These are phyloP conservation scores for Penicillium paxilli DNA, from an alignment of 495 filamentous ascomycete species.

Conservation along the genomic window DNA sequence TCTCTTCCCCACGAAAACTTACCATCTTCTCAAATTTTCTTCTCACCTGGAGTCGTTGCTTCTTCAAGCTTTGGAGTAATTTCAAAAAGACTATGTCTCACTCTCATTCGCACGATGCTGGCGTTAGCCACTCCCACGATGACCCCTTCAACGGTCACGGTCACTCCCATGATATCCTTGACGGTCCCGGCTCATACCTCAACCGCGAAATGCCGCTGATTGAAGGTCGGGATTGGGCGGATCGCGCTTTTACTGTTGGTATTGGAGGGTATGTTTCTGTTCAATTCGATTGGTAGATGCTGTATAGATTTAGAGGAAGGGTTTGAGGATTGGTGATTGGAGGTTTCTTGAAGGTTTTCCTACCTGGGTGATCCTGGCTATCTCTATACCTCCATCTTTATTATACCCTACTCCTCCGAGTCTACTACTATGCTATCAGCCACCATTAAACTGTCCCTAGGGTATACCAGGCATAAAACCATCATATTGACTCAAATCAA, in stretches of 20 bases:
- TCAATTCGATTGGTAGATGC: neutral
- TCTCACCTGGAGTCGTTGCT: neutral
- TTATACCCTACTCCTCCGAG: no score
- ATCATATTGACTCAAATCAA: neutral
- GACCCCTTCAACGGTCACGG: slow-evolving; percentile 78
- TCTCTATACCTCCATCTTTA: no score
- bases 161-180: slow-evolving; percentile 93
- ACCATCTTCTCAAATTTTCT: neutral
- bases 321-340: neutral
- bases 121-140: slow-evolving; percentile 59
- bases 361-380: no score
- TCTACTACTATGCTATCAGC: no score
- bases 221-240: slow-evolving; percentile 83
- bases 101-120: slow-evolving; percentile 58
- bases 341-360: no score
- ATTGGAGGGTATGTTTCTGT: slow-evolving; percentile 80
- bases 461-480: neutral
- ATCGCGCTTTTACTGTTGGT: slow-evolving; percentile 90
- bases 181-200: slow-evolving; percentile 86
- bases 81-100: slow-evolving; percentile 36
- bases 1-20: slow-evolving; percentile 9
- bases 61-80: neutral
- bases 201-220: slow-evolving; percentile 92
- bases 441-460: no score
- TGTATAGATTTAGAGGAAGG: neutral